Conservation (phyloP, 805 yeast species). For the Suhomyces sp. region DNA sequence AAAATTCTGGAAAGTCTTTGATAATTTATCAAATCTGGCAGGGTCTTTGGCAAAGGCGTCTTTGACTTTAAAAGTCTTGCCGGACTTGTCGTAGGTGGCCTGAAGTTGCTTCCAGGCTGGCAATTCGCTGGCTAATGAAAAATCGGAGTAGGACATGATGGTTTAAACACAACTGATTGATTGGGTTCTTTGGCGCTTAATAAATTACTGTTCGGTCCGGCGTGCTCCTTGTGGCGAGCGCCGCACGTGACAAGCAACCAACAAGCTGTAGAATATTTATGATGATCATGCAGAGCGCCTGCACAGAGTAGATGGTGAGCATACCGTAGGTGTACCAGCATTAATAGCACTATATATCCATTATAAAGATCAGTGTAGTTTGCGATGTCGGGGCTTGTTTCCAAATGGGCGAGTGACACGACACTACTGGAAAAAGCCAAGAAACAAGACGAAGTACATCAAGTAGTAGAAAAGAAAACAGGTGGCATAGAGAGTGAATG, state of each 20-base stretch:
- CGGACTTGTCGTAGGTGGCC: conserved; percentile 62
- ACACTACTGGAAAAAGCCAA: conserved; percentile 24
- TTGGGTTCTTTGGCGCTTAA: background rate
- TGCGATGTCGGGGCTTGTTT: conserved; percentile 21
- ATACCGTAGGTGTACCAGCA: too few relatives aligned
- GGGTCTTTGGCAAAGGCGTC: conserved; percentile 77
- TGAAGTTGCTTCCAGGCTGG: conserved; percentile 84
- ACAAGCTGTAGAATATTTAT: too few relatives aligned
- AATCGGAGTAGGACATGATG: conserved; percentile 22
- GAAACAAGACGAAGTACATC: conserved; percentile 16
- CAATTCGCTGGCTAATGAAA: conserved; percentile 65
- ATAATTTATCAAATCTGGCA: conserved; percentile 69
- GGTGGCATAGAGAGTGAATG: conserved; percentile 27
- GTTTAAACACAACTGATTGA: background rate
- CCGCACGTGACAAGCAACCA: background rate
- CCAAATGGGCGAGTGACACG: conserved; percentile 38
- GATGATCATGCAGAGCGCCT: too few relatives aligned
- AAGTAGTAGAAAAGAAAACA: background rate
- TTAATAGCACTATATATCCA: too few relatives aligned
- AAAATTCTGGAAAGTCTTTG: conserved; percentile 75
- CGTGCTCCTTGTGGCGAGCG: conserved; percentile 1
- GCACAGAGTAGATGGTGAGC: too few relatives aligned
- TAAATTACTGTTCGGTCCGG: background rate
- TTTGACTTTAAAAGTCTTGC: conserved; percentile 68
- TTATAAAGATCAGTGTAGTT: too few relatives aligned